phyloP scores from a whole-genome alignment of 352 stramenopile species.

The Phytophthora nicotianae region DNA sequence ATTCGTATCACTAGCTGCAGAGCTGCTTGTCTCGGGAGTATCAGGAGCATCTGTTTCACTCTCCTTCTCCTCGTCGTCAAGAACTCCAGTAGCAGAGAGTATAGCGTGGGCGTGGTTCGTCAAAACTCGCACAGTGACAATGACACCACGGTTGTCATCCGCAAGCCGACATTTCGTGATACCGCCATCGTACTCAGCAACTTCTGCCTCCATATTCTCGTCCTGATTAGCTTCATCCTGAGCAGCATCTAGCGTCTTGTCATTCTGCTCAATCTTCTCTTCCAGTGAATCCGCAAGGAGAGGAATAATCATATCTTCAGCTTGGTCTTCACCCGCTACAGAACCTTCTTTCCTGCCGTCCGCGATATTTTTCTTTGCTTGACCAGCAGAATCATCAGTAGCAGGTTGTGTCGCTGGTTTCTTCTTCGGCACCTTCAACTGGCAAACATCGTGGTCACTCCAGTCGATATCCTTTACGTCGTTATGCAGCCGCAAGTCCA shows the following conservation, averaged over 20 bases:
- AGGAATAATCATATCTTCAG: slow-evolving; percentile 12
- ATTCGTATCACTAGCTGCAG: background rate
- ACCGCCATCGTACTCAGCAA: slow-evolving; percentile 17
- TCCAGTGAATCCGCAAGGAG: slow-evolving; percentile 2
- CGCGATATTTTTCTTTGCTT: slow-evolving; percentile 17
- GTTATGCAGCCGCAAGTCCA: slow-evolving; percentile 58
- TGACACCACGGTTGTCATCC: slow-evolving; percentile 37
- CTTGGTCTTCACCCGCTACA: slow-evolving; percentile 1
- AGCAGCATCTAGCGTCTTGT: background rate
- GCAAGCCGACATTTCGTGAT: slow-evolving; percentile 35
- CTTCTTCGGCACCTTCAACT: slow-evolving; percentile 51
- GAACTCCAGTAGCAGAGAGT: slow-evolving; percentile 11
- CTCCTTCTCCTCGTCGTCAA: slow-evolving; percentile 18
- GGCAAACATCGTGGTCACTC: slow-evolving; percentile 55
- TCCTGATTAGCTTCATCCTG: slow-evolving; percentile 14
- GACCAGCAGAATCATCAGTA: slow-evolving; percentile 6
- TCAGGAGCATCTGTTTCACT: slow-evolving; percentile 8
- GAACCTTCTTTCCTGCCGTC: slow-evolving; percentile 6
- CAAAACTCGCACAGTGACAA: slow-evolving; percentile 38
- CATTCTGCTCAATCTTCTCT: slow-evolving; percentile 11
- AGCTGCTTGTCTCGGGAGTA: slow-evolving; percentile 11
- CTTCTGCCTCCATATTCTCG: slow-evolving; percentile 8
- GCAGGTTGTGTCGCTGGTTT: slow-evolving; percentile 19
- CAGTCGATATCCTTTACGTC: slow-evolving; percentile 65
- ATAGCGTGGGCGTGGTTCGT: slow-evolving; percentile 29